A percentile compares a stretch with the other conserved stretches of the same genome.
phyloP scores from a whole-genome alignment of 2,329 filamentous ascomycete species.

The Hypoxylon sp. region DNA sequence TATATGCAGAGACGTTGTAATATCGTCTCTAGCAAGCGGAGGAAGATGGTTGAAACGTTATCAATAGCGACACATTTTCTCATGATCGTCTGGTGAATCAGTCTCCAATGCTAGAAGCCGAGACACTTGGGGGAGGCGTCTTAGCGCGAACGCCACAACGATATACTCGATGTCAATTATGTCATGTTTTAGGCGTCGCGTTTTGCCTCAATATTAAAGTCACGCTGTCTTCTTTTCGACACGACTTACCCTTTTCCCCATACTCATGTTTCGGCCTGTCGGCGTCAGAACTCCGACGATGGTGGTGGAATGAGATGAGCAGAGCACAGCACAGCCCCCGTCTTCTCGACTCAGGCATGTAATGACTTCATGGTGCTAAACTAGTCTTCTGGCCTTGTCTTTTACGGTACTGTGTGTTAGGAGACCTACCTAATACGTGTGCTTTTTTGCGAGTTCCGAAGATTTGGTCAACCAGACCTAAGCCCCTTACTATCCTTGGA shows the following conservation, averaged over 20 bases:
- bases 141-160: constrained; percentile 21
- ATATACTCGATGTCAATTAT: constrained; percentile 25
- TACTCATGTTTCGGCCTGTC: constrained; percentile 15
- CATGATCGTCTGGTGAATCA: constrained; percentile 11
- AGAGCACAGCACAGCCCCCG: constrained; percentile 1
- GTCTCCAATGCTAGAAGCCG: constrained; percentile 14
- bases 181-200: constrained; percentile 20
- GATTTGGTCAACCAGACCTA: background rate
- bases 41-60: constrained; percentile 11
- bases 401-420: background rate
- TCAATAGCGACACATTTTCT: constrained; percentile 16
- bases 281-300: background rate
- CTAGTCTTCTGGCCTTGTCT: background rate
- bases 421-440: background rate
- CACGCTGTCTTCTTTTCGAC: constrained; percentile 5
- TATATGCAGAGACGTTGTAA: background rate
- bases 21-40: constrained; percentile 3
- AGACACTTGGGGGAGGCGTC: constrained; percentile 33
- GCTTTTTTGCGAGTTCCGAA: background rate
- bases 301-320: constrained; percentile 9
- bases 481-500: background rate
- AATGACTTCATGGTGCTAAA: constrained; percentile 18
- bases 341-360: constrained; percentile 17
- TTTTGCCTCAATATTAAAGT: constrained; percentile 14
- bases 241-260: background rate